phyloP scores from a whole-genome alignment of 306 rosid species.

The Inga laurina region DNA sequence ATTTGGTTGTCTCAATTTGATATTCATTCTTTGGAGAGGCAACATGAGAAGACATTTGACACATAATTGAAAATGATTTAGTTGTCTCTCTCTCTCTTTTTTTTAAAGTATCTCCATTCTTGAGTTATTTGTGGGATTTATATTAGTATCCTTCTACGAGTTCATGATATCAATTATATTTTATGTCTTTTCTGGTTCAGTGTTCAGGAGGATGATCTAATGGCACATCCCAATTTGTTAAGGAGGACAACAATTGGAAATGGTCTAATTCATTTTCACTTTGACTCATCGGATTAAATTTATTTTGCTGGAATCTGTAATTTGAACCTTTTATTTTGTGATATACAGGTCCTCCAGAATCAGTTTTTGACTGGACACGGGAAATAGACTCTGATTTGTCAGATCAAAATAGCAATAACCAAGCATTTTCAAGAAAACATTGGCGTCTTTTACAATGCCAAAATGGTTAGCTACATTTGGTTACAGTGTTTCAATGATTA shows the following conservation, averaged over 20 bases:
- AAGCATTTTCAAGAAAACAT: constrained; percentile 89
- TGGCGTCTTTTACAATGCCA: constrained; percentile 99
- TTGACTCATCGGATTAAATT: constrained; percentile 29
- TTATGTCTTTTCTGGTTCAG: constrained; percentile 63
- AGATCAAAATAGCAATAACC: constrained; percentile 74
- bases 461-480: constrained; percentile 55
- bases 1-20: constrained; percentile 25
- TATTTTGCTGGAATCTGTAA: constrained; percentile 29
- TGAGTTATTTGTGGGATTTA: constrained; percentile 20
- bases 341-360: constrained; percentile 87
- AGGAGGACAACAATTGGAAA: constrained; percentile 98
- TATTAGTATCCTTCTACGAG: constrained; percentile 15
- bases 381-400: constrained; percentile 82
- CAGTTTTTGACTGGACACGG: constrained; percentile 87
- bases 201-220: constrained; percentile 96
- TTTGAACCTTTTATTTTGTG: constrained; percentile 26
- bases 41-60: constrained; percentile 22
- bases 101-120: neutral
- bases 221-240: constrained; percentile 60
- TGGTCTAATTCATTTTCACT: constrained; percentile 52
- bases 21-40: constrained; percentile 29
- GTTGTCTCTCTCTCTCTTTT: constrained; percentile 8
- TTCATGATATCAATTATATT: constrained; percentile 23
- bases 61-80: neutral
- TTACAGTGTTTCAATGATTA: constrained; percentile 26